Percentiles rank a stretch among this genome's conserved stretches.
phyloP scores from a whole-genome alignment of 2,329 filamentous ascomycete species.

The Ophiobolus disseminans region DNA sequence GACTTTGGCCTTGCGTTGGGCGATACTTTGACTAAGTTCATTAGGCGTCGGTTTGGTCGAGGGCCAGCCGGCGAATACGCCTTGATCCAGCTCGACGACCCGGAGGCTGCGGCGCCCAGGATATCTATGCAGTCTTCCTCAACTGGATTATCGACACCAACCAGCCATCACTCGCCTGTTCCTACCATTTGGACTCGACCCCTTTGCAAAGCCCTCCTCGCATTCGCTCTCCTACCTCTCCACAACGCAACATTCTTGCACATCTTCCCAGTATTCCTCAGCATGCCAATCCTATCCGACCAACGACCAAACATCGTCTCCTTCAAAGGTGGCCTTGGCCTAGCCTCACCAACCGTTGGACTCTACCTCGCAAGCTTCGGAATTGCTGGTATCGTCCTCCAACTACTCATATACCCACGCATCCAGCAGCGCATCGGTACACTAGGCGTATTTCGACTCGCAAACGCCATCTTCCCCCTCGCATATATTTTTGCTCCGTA shows the following conservation, averaged over 20 bases:
- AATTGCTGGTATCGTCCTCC: conserved; percentile 52
- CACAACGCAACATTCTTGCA: conserved; percentile 57
- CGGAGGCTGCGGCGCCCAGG: conserved; percentile 5
- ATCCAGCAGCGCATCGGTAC: conserved; percentile 50
- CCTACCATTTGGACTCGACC: conserved; percentile 52
- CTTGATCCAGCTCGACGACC: conserved; percentile 21
- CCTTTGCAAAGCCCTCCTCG: conserved; percentile 49
- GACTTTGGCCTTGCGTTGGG: conserved; percentile 48
- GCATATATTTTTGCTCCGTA: conserved; percentile 52
- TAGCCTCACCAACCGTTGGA: conserved; percentile 53
- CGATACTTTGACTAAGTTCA: conserved; percentile 35
- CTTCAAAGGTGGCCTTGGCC: conserved; percentile 55
- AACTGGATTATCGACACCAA: neutral
- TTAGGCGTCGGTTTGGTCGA: conserved; percentile 32
- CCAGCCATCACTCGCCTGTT: conserved; percentile 42
- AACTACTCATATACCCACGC: conserved; percentile 53
- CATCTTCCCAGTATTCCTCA: conserved; percentile 56
- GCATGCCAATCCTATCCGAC: conserved; percentile 44
- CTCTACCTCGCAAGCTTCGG: conserved; percentile 55
- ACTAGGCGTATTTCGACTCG: conserved; percentile 45
- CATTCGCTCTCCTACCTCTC: conserved; percentile 53
- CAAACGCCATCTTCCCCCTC: conserved; percentile 52
- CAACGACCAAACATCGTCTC: conserved; percentile 38
- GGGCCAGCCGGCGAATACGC: conserved; percentile 17
- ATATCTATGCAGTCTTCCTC: conserved; percentile 47